These are phyloP conservation scores for Epicoccum nigrum DNA, from an alignment of 2,329 filamentous ascomycete genomes.

Conservation along the genomic window DNA sequence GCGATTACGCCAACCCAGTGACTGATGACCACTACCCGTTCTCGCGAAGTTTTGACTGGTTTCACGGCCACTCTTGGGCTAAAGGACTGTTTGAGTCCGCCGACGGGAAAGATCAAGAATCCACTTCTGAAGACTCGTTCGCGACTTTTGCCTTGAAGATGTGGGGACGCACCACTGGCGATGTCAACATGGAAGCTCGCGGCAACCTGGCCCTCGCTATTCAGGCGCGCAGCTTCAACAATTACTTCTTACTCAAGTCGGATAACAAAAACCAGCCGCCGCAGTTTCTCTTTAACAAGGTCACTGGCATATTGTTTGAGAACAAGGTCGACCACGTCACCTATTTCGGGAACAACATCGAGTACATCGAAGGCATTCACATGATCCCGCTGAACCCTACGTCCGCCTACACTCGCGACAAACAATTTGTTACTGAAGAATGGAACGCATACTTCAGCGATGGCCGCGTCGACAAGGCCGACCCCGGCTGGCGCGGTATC, in stretches of 20 bases:
- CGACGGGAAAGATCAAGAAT: constrained; percentile 88
- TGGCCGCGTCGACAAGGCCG: constrained; percentile 68
- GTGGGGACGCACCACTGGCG: constrained; percentile 81
- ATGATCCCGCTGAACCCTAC: constrained; percentile 81
- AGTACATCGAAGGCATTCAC: constrained; percentile 79
- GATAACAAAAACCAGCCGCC: constrained; percentile 76
- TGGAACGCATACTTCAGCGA: constrained; percentile 73
- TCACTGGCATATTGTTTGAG: constrained; percentile 78
- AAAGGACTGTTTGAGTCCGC: constrained; percentile 75
- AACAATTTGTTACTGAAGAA: constrained; percentile 75
- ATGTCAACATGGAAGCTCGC: constrained; percentile 79
- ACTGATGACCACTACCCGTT: constrained; percentile 77
- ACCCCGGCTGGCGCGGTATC: constrained; percentile 84
- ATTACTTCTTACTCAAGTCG: constrained; percentile 82
- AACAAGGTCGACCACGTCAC: constrained; percentile 94
- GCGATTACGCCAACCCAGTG: constrained; percentile 80
- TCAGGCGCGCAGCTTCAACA: constrained; percentile 72
- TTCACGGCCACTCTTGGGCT: constrained; percentile 90
- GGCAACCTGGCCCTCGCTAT: constrained; percentile 83
- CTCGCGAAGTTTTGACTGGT: constrained; percentile 82
- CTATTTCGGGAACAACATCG: constrained; percentile 74
- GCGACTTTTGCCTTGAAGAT: constrained; percentile 89
- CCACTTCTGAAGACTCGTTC: constrained; percentile 91
- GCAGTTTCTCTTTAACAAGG: constrained; percentile 82
- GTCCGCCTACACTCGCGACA: constrained; percentile 71